phyloP scores from a whole-genome alignment of 805 yeast genomes.

The Metschnikowia koreensis region DNA sequence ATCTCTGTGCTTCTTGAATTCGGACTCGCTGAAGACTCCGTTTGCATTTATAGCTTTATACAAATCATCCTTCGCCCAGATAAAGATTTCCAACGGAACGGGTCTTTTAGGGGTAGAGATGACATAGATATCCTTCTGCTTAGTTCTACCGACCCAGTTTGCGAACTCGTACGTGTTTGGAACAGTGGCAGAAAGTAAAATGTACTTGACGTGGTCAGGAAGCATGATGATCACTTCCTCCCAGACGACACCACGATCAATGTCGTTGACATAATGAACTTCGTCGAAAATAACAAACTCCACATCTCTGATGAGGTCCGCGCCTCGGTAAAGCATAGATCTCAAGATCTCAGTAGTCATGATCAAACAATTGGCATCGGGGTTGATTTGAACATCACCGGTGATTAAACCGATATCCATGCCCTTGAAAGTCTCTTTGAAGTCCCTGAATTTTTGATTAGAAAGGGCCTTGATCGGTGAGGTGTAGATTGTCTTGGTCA shows the following conservation, averaged over 20 bases:
- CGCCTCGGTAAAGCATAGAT: conserved; percentile 94
- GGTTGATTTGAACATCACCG: conserved; percentile 96
- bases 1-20: conserved; percentile 60
- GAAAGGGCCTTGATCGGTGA: conserved; percentile 92
- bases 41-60: conserved; percentile 73
- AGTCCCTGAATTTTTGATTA: conserved; percentile 87
- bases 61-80: conserved; percentile 77
- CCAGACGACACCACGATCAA: conserved; percentile 98
- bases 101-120: conserved; percentile 97
- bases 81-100: conserved; percentile 82
- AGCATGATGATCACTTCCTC: conserved; percentile 97
- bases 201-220: conserved; percentile 93
- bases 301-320: conserved; percentile 93
- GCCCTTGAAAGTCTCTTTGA: conserved; percentile 73
- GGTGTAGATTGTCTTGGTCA: conserved; percentile 95
- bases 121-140: conserved; percentile 92
- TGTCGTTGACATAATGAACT: conserved; percentile 96
- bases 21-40: conserved; percentile 63
- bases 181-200: conserved; percentile 91
- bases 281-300: conserved; percentile 98
- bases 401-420: conserved; percentile 91
- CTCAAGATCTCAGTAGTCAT: conserved; percentile 98
- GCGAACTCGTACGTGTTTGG: conserved; percentile 99
- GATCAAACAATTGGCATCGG: conserved; percentile 92
- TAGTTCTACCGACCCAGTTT: conserved; percentile 97